Evolutionary conservation across 148 eudicot species (phyloP), one percentile per base, ranked within the genome.

Genomic region (Chenopodium suecicum): DNA sequence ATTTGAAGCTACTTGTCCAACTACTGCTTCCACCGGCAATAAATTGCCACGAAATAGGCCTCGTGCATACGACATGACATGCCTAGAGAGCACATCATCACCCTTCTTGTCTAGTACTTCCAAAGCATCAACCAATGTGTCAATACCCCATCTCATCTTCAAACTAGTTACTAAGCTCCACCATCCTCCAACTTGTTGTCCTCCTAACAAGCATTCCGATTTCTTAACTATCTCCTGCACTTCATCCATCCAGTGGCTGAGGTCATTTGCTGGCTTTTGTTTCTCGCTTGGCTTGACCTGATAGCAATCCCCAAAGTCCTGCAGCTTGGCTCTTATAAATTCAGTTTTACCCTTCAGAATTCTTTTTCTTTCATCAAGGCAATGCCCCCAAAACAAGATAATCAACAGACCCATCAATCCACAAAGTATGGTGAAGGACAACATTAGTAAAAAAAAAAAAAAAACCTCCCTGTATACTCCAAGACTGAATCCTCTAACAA

Each of bases 21-120:
- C 52, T 27, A 81, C 20, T 0, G n/a, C 25, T 20, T 50, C 29
- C 23, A 74, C 83, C 1, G 78, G 78, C 20, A 81, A 65, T 48
- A 10, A 25, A 54, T 7, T 12, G 29, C 78, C 73, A 29, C 71
- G 64, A 3, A 31, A 29, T 41, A 32, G 65, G 70, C 7, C 70
- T 23, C 22, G 25, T 37, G 44, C 34, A 25, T 27, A 2, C 25
- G 37, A 25, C 41, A 23, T 25, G 77, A 27, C 47, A 44, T 14
- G 13, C 23, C 31, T 48, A 1, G 13, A 46, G 29, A 47, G 62
- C 63, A 64, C 27, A 63, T 65, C 22, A 74, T 66, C 25, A 46
- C 52, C 63, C 56, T 47, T 80, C 29, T 32, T 27, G 41, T 62
- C 48, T 47, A 23, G 63, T 44, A 8, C 31, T 41, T 1, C 72